A percentile compares a stretch with the other conserved stretches of the same genome.
Evolutionary conservation across 2,329 filamentous ascomycete species (phyloP).

Genomic region (Helotiales sp.): DNA sequence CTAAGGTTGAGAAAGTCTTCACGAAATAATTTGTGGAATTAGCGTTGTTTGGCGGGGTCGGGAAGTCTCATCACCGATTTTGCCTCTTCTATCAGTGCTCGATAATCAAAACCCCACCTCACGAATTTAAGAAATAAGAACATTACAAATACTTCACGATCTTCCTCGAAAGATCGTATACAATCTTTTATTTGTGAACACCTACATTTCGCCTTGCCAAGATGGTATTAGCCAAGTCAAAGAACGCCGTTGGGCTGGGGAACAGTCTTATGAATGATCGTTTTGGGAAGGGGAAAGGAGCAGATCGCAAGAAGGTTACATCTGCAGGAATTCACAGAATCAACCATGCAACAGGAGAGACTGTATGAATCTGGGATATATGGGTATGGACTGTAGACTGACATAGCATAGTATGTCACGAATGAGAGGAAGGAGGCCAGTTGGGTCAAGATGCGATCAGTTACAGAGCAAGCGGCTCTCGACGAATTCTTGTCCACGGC

Average conservation of each 20-base stretch:
- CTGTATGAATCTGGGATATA: constrained; percentile 43
- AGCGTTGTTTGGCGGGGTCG: constrained; percentile 24
- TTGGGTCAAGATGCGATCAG: constrained; percentile 99
- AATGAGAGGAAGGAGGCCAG: constrained; percentile 88
- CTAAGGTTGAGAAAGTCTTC: constrained; percentile 7
- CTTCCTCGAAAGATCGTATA: neutral
- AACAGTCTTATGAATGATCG: constrained; percentile 98
- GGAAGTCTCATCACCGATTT: constrained; percentile 27
- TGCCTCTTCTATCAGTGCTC: constrained; percentile 19
- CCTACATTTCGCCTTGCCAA: constrained; percentile 14
- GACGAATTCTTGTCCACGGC: constrained; percentile 97
- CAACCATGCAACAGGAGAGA: constrained; percentile 77
- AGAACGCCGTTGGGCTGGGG: constrained; percentile 90
- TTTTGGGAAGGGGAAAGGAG: constrained; percentile 89
- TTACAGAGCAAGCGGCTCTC: constrained; percentile 93
- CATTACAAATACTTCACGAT: constrained; percentile 9
- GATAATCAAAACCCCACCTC: constrained; percentile 24
- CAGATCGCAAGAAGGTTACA: constrained; percentile 74
- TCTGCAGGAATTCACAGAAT: constrained; percentile 58
- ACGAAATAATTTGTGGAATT: neutral
- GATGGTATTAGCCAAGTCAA: constrained; percentile 87
- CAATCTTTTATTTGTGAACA: neutral
- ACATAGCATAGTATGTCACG: constrained; percentile 69
- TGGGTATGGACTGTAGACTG: constrained; percentile 18
- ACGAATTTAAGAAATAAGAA: constrained; percentile 35